These are phyloP conservation scores for Wickerhamiella dianesei DNA, from an alignment of 805 yeast genomes.

Conservation along the genomic window DNA sequence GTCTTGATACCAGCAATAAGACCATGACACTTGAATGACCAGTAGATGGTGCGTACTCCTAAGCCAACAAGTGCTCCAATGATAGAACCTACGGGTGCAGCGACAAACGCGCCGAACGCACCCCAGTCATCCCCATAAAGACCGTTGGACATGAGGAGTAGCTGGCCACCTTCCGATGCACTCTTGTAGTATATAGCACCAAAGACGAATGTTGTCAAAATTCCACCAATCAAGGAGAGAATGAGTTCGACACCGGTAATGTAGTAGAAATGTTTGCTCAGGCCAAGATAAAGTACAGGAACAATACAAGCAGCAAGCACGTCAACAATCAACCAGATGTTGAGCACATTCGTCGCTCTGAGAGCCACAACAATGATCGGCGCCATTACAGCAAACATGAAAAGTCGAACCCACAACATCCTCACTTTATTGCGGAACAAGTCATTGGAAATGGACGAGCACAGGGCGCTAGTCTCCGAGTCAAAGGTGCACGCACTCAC, in stretches of 20 bases:
- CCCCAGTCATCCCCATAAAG: slow-evolving; percentile 80
- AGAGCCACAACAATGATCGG: slow-evolving; percentile 80
- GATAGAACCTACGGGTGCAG: slow-evolving; percentile 74
- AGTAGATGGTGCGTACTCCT: slow-evolving; percentile 21
- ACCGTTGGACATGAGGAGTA: slow-evolving; percentile 52
- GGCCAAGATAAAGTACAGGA: slow-evolving; percentile 71
- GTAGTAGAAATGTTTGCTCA: slow-evolving; percentile 52
- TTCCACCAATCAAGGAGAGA: slow-evolving; percentile 72
- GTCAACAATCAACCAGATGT: slow-evolving; percentile 83
- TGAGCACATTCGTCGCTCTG: slow-evolving; percentile 69
- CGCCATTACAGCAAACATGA: slow-evolving; percentile 66
- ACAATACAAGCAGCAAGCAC: slow-evolving; percentile 75
- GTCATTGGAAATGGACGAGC: slow-evolving; percentile 81
- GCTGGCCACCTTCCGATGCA: slow-evolving; percentile 63
- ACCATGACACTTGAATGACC: slow-evolving; percentile 10
- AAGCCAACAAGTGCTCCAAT: slow-evolving; percentile 42
- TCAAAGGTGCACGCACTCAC: slow-evolving; percentile 84
- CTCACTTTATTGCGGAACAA: slow-evolving; percentile 69
- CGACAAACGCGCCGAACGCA: slow-evolving; percentile 86
- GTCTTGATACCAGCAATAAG: slow-evolving; percentile 3
- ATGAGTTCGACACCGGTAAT: slow-evolving; percentile 69
- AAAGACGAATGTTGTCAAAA: slow-evolving; percentile 64
- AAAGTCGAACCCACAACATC: slow-evolving; percentile 48
- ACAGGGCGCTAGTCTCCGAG: slow-evolving; percentile 76
- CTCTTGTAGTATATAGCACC: slow-evolving; percentile 60